phyloP scores from a whole-genome alignment of 2,329 filamentous ascomycete species.

The Ilyonectria mors-panacis region DNA sequence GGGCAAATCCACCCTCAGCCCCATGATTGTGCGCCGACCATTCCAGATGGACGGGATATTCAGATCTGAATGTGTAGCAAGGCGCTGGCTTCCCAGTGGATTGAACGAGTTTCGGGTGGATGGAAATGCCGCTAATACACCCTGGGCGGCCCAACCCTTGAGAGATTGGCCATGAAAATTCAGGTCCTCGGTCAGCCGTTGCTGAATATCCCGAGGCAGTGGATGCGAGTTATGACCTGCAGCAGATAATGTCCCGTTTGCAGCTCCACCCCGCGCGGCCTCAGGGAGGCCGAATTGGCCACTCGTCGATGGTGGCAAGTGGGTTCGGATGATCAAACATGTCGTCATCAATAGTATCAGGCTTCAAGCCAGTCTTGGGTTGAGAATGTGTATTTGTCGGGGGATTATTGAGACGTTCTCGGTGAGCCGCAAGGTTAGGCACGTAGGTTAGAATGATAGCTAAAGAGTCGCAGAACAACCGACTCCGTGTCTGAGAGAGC shows the following conservation, averaged over 20 bases:
- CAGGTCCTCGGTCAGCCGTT: neutral
- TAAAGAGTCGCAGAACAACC: too few species aligned
- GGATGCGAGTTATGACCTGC: slow-evolving; percentile 4
- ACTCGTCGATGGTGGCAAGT: neutral
- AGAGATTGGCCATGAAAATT: neutral
- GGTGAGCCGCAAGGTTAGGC: too few species aligned
- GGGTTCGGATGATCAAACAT: neutral
- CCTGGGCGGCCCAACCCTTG: neutral
- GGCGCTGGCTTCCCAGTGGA: neutral
- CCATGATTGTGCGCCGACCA: neutral
- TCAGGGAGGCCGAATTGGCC: slow-evolving; percentile 1
- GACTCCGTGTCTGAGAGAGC: too few species aligned
- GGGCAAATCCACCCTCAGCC: neutral
- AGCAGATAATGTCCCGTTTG: neutral
- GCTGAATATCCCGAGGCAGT: neutral
- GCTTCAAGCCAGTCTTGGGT: neutral
- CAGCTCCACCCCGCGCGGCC: slow-evolving; percentile 10
- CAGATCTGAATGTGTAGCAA: neutral
- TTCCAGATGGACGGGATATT: neutral
- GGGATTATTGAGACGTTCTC: neutral
- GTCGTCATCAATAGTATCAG: slow-evolving; percentile 1
- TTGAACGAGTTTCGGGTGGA: neutral
- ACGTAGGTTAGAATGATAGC: too few species aligned
- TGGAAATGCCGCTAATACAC: too few species aligned
- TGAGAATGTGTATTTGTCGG: neutral